These are phyloP conservation scores for Knoxdaviesia proteae DNA, from an alignment of 2,329 filamentous ascomycete species.

Conservation along the genomic window DNA sequence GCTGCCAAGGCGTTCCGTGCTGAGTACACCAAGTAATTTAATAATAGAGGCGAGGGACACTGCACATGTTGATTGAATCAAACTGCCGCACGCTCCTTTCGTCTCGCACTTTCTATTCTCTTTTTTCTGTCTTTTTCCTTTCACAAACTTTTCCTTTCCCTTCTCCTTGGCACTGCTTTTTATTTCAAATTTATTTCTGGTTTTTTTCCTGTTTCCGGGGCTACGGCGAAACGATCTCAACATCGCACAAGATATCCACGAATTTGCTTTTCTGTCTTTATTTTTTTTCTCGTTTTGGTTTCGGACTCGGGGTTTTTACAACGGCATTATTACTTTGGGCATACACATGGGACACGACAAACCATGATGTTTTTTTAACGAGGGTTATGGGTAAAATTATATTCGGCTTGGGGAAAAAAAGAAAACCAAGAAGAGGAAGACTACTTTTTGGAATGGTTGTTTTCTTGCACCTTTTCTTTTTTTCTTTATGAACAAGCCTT, in stretches of 20 bases:
- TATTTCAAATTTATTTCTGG: slow-evolving; percentile 9
- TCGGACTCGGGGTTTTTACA: neutral
- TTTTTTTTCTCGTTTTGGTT: slow-evolving; percentile 4
- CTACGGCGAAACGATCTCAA: slow-evolving; percentile 28
- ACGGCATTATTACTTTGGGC: slow-evolving; percentile 4
- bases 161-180: slow-evolving; percentile 5
- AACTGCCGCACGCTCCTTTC: neutral
- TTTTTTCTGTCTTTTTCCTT: slow-evolving; percentile 1
- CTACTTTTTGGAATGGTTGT: no score
- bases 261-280: slow-evolving; percentile 4
- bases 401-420: no score
- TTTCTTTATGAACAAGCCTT: no score
- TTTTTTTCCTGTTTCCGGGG: slow-evolving; percentile 7
- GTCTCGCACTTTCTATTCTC: neutral
- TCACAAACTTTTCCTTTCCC: slow-evolving; percentile 1
- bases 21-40: slow-evolving; percentile 51
- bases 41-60: slow-evolving; percentile 3
- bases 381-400: no score
- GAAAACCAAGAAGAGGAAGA: no score
- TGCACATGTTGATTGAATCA: slow-evolving; percentile 6
- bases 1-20: slow-evolving; percentile 91
- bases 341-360: slow-evolving; percentile 3
- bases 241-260: slow-evolving; percentile 17
- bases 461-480: no score
- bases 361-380: no score